Base-by-base conservation (phyloP, 306 rosid genomes). In the Vigna angularis region DNA sequence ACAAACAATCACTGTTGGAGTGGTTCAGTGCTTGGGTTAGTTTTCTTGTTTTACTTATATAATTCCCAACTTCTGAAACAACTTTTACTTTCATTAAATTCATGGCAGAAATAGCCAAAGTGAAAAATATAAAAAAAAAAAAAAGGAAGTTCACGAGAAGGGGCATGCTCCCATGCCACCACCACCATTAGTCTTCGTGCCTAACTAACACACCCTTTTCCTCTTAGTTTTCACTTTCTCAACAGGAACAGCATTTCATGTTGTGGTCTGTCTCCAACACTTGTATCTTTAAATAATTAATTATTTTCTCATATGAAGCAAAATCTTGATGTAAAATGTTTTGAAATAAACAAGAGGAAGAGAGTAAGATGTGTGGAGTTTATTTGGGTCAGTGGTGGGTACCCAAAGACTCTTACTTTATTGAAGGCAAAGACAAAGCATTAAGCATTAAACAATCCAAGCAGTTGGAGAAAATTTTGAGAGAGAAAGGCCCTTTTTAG, bases 21-120 rank as follows among this genome's bases (percentile, higher is more conserved):
- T 65, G 36, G 74, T 69, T 76, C 56, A 45, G 78, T 66, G 76
- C 68, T 78, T 81, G 76, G 80, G 71, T 71, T 84, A 13, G 76
- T 74, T 73, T 81, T 61, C 80, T 58, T 56, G 61, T 17, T 10
- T 14, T 71, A 81, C 78, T 22, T 55, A 20, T 17, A 70, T 17
- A 73, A 51, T 18, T 69, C 56, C 64, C 66, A 74, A 63, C 53
- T 73, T 58, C 70, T 52, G 56, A 22, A 30, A 53, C 69, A 42
- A 70, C 81, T 81, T 85, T 85, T 82, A 61, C 86, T 85, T 82
- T 69, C 72, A 71, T 74, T 73, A 53, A 82, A 51, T 49, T n/a
- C 58, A 53, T 64, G 24, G 18, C 26, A 53, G 32, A 44, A 65
- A 14, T 52, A 13, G 51, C 53, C 61, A 81, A 73, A 47, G 66